Base-by-base conservation (phyloP, 352 stramenopile species). In the Globisporangium emineosum region DNA sequence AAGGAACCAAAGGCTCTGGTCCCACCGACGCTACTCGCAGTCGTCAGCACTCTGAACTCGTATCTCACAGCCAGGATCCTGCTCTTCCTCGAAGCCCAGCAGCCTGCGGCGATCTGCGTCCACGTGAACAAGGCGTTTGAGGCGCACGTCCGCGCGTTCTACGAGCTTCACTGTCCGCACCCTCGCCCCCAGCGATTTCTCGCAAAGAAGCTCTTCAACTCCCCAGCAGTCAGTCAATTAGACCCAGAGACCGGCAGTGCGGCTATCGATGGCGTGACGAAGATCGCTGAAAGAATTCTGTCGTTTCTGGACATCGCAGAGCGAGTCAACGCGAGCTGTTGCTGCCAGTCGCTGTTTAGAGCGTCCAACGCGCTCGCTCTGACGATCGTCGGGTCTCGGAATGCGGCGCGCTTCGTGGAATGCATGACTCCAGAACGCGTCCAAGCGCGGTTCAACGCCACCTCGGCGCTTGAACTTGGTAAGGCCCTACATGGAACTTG, bases 161-260 rank as follows among this genome's bases (percentile, higher is more conserved):
- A 86, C 33, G 70, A 78, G 3, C 45, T 65, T 0, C 73, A 78
- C 42, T 83, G 69, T 53, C 59, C 71, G 30, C 72, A 70, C 40
- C 78, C 77, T 32, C 74, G 79, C 35, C 79, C 67, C 12, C 58
- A 47, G 15, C 63, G 66, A 21, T 87, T 72, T 56, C 67, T 87
- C 12, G 60, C 74, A 0, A 45, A 76, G n/a, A 47, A 47, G 3
- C 60, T 74, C 8, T 70, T 72, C 33, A 56, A 51, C 23, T 8
- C 19, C 5, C 37, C 37, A n/a, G 3, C 37, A 21, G 17, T 5
- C 37, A n/a, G 37, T 9, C 37, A n/a, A n/a, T 15, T 15, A 45
- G 15, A n/a, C 6, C 17, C 15, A 19, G 10, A 45, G 13, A 45
- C 37, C 37, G n/a, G 15, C 37, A 45, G n/a, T n/a, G 2, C 5